Conservation (phyloP, 371 early-diverging fungal species). For the Mucor plumbeus region DNA sequence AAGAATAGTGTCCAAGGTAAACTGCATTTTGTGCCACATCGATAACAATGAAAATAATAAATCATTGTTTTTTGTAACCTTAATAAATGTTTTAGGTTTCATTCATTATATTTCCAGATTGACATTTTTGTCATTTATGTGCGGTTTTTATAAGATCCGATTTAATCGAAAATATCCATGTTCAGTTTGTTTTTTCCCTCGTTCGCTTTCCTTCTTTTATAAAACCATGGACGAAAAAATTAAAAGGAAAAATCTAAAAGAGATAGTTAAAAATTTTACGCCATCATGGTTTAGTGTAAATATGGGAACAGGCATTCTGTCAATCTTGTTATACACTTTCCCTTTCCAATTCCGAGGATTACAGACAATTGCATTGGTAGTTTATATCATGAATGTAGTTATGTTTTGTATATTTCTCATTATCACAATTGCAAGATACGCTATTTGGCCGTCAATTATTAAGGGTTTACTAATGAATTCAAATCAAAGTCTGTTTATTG, state of each 20-base stretch:
- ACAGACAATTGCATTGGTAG: constrained; percentile 40
- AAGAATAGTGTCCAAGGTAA: not conserved
- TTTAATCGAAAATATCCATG: not conserved
- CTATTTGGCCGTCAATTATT: constrained; percentile 43
- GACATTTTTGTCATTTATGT: not conserved
- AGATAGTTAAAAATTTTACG: constrained; percentile 48
- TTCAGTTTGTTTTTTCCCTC: not conserved
- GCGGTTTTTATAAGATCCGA: not conserved
- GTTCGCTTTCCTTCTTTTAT: not conserved
- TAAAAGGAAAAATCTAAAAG: not conserved
- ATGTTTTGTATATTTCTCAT: constrained; percentile 33
- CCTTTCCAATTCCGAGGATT: constrained; percentile 50
- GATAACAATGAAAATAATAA: not conserved
- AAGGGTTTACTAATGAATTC: constrained; percentile 46
- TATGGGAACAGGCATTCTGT: constrained; percentile 51
- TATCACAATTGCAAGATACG: constrained; percentile 36
- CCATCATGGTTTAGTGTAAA: constrained; percentile 59
- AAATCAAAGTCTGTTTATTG: constrained; percentile 48
- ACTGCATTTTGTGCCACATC: not conserved
- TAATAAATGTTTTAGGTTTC: not conserved
- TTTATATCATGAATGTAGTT: constrained; percentile 44
- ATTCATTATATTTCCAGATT: not conserved
- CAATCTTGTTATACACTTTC: constrained; percentile 36
- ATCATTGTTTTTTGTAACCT: not conserved
- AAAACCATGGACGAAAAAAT: not conserved